These are phyloP conservation scores for Pseudogymnoascus sp. DNA, from an alignment of 2,329 filamentous ascomycete species.

Conservation along the genomic window DNA sequence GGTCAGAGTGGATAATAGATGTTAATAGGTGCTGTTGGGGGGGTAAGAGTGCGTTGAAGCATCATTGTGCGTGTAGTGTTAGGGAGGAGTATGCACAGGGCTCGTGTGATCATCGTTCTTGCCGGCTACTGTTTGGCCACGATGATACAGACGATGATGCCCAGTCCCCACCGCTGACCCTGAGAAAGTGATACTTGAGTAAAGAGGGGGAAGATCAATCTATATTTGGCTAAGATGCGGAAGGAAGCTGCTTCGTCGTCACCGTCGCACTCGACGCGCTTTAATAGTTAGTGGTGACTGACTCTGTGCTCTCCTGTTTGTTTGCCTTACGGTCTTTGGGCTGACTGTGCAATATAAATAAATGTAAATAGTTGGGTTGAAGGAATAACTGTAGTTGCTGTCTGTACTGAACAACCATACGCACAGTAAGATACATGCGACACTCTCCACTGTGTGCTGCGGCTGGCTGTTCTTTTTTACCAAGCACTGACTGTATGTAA, in stretches of 20 bases:
- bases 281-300: no score
- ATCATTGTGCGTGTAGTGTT: not conserved
- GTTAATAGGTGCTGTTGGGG: not conserved
- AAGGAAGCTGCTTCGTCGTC: not conserved
- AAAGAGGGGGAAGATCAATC: conserved; percentile 5
- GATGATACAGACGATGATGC: conserved; percentile 4
- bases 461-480: not conserved
- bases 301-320: not conserved
- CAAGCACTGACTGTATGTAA: not conserved
- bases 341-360: not conserved
- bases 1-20: not conserved
- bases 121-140: not conserved
- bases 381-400: not conserved
- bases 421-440: not conserved
- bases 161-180: conserved; percentile 4
- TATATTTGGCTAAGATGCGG: conserved; percentile 5
- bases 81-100: not conserved
- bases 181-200: not conserved
- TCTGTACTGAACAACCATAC: not conserved
- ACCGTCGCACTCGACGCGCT: not conserved
- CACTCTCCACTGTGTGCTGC: not conserved
- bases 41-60: not conserved
- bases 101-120: conserved; percentile 1
- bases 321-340: not conserved
- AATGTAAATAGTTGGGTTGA: not conserved